Evolutionary conservation across 2,329 filamentous ascomycete genomes (phyloP).

Genomic region (Thielaviopsis punctulata): DNA sequence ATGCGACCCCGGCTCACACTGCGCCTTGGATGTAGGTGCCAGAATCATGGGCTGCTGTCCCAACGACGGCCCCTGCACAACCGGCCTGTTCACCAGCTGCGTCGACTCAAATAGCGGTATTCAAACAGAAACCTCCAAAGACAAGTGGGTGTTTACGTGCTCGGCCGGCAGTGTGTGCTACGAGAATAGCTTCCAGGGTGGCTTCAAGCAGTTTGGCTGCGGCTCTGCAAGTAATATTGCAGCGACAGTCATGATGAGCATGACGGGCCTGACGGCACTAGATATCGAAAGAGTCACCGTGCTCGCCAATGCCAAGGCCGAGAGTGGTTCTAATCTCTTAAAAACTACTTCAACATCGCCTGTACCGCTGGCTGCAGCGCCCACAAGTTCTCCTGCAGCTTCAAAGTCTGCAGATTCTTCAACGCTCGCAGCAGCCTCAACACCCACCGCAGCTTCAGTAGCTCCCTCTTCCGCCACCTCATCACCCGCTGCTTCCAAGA

Average conservation of each 20-base stretch:
- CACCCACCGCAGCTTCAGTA: background rate
- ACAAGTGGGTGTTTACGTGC: conserved; percentile 42
- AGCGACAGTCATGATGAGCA: conserved; percentile 30
- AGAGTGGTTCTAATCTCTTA: background rate
- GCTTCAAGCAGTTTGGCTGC: conserved; percentile 40
- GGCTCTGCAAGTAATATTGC: conserved; percentile 30
- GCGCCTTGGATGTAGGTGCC: conserved; percentile 32
- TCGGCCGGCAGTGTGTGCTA: conserved; percentile 34
- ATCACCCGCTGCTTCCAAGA: background rate
- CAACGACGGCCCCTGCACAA: conserved; percentile 30
- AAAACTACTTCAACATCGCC: background rate
- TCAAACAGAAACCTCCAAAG: conserved; percentile 23
- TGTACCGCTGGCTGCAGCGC: conserved; percentile 1
- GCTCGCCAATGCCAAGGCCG: conserved; percentile 16
- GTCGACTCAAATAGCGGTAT: conserved; percentile 31
- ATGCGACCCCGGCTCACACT: conserved; percentile 40
- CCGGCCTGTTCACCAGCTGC: conserved; percentile 40
- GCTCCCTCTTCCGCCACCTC: background rate
- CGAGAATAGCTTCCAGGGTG: conserved; percentile 36
- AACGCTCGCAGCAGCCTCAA: conserved; percentile 2
- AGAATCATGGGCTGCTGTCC: conserved; percentile 40
- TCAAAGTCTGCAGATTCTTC: conserved; percentile 1
- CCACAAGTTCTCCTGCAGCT: background rate
- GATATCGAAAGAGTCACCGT: conserved; percentile 21
- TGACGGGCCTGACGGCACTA: conserved; percentile 24